Evolutionary conservation across 371 early-diverging fungal genomes (phyloP), one percentile per base, ranked within the genome.

Genomic region (Blakeslea trispora): DNA sequence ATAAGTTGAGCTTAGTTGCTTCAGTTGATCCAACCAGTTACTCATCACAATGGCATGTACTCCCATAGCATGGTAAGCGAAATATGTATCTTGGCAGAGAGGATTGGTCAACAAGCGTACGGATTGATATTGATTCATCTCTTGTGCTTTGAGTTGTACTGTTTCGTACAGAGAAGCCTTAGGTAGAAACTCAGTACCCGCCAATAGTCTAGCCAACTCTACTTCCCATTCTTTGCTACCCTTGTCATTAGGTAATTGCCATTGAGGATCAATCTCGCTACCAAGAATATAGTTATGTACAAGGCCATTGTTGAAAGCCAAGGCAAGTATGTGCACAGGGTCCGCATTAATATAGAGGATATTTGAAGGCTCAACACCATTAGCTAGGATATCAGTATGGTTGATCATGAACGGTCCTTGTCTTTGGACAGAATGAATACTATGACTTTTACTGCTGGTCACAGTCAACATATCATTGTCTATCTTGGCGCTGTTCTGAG

Each of bases 361-460:
- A 48, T 75, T 74, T 4, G 61, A 46, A 5, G 64, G 66, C 55
- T 69, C 57, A 17, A 45, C 15, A 7, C 39, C 42, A 21, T 22
- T 13, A 3, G 23, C 15, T 9, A 45, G 35, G 10, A 32, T 13
- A 14, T 55, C 34, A 10, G 50, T 53, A 18, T 62, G 53, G 21
- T 51, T 58, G 28, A 66, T 54, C 9, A 46, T 31, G 31, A 79
- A 75, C 6, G 79, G 79, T 2, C 79, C 79, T 39, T 79, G 79
- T 34, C 70, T 61, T 23, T 63, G 61, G 7, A 68, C 49, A 37
- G 52, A 50, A 60, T 60, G 63, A 9, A 49, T 50, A 8, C 64
- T 57, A 40, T 58, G 53, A 4, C 44, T 17, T 0, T 52, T 39
- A 23, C 56, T 54, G 41, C 60, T 65, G 1, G 42, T 39, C 1